phyloP scores from a whole-genome alignment of 176 grass and related monocot species.

The Alloteropsis semialata region DNA sequence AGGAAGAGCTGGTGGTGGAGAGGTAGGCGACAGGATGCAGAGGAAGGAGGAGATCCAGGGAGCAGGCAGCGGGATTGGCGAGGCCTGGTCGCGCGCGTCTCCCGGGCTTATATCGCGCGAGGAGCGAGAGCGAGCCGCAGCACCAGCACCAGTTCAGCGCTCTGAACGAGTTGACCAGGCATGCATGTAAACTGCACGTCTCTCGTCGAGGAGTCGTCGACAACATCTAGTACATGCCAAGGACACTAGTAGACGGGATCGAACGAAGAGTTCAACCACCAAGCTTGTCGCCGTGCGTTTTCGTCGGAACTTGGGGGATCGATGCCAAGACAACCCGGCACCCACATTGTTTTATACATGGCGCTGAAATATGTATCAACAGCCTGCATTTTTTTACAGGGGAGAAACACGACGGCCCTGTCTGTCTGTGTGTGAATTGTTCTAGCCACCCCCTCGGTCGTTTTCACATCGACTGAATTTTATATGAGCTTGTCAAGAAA shows the following conservation, averaged over 20 bases:
- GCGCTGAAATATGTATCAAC: not conserved
- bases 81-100: not conserved
- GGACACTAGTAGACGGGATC: not conserved
- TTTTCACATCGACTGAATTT: not conserved
- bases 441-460: not conserved
- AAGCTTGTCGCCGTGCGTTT: not conserved
- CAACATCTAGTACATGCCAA: not conserved
- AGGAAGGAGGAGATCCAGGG: not conserved
- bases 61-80: not conserved
- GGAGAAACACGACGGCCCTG: not conserved
- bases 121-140: not conserved
- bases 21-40: not conserved
- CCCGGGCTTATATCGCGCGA: not conserved
- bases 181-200: not conserved
- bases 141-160: not conserved
- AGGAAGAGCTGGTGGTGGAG: not conserved
- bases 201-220: not conserved
- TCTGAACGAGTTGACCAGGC: slow-evolving; percentile 19
- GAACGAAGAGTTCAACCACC: slow-evolving; percentile 22
- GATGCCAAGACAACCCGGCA: not conserved
- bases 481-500: not conserved
- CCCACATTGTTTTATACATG: not conserved
- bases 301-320: not conserved
- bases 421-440: not conserved
- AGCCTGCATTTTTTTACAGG: not conserved